Base-by-base conservation (phyloP, 2,329 filamentous ascomycete species). In the Chrysosphaeria jannelii region DNA sequence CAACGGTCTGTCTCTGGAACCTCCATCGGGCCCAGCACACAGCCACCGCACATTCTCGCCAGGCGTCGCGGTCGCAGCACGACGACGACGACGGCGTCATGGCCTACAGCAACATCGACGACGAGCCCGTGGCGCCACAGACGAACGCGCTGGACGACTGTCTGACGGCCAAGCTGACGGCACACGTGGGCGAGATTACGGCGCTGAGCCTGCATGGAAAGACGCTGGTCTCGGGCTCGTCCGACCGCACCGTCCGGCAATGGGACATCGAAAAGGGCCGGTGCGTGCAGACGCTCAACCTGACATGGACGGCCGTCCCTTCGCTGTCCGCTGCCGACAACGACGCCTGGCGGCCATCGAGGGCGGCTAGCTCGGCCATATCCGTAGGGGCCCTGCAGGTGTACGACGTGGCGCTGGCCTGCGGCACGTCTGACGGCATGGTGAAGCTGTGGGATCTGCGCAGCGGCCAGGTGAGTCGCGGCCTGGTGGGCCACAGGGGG, bases 191-290 rank as follows among this genome's bases (percentile, higher is more conserved):
- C 31, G 81, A 91, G 47, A 69, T 97, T 31, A 93, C 85, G 8
- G 81, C 85, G 6, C 53, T 97, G 13, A 69, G 93, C 45, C 89
- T 97, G 47, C 60, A 66, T 28, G 74, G 74, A 26, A 68, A 90
- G 33, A 78, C 75, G 0, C 57, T 97, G 10, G 78, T 97, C 15
- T 97, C 85, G 2, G 85, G 85, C 8, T 93, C 81, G 6, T 71
- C 85, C 1, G 85, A 97, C 48, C 97, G 97, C 53, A 97, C 85
- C 2, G 52, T 97, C 26, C 67, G 85, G 21, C 85, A 97, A 42
- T 97, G 85, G 85, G 85, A 97, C 49, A 55, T 97, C 23, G 74
- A 81, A 36, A 91, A 79, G 41, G 85, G 85, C n/a, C 70, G 85
- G 23, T 93, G 85, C 42, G 74, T 97, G 25, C 85, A 97, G 45